Percentiles rank a stretch among this genome's conserved stretches.
These are phyloP conservation scores for Fusarium compactum DNA, from an alignment of 2,329 filamentous ascomycete species.

Conservation along the genomic window DNA sequence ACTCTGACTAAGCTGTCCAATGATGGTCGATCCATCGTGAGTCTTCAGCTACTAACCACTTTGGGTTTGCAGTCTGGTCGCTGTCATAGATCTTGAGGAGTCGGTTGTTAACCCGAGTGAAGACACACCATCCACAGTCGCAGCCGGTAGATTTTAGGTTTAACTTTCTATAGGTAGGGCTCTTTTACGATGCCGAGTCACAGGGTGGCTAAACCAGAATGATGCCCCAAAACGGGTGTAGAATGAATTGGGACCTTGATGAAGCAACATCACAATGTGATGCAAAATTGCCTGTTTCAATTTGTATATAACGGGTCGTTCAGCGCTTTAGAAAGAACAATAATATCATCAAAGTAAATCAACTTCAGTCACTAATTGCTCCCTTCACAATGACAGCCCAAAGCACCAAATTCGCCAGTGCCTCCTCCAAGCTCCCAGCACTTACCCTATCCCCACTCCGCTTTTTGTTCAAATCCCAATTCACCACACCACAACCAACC, in stretches of 20 bases:
- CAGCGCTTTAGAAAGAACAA: rapidly evolving
- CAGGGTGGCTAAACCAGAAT: background rate
- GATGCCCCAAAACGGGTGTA: background rate
- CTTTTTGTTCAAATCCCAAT: background rate
- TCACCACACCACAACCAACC: background rate
- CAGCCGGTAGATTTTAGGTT: background rate
- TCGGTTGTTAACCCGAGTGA: background rate
- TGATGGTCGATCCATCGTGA: background rate
- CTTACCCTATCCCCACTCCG: background rate
- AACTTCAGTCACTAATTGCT: background rate
- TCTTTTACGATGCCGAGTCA: too few relatives aligned
- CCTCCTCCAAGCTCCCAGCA: background rate
- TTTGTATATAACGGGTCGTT: too few relatives aligned
- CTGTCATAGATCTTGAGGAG: background rate
- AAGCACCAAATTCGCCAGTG: background rate
- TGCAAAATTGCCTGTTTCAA: too few relatives aligned
- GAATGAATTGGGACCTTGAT: too few relatives aligned
- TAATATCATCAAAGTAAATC: rapidly evolving
- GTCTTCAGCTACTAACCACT: background rate
- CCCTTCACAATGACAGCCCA: background rate
- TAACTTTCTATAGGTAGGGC: too few relatives aligned
- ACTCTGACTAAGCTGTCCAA: background rate
- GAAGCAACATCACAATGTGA: too few relatives aligned
- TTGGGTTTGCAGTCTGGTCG: background rate
- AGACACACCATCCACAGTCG: background rate